Evolutionary conservation across 108 stramenopile species (phyloP), one percentile per base, ranked within the genome.

Genomic region (Mediolabrus comicus): DNA sequence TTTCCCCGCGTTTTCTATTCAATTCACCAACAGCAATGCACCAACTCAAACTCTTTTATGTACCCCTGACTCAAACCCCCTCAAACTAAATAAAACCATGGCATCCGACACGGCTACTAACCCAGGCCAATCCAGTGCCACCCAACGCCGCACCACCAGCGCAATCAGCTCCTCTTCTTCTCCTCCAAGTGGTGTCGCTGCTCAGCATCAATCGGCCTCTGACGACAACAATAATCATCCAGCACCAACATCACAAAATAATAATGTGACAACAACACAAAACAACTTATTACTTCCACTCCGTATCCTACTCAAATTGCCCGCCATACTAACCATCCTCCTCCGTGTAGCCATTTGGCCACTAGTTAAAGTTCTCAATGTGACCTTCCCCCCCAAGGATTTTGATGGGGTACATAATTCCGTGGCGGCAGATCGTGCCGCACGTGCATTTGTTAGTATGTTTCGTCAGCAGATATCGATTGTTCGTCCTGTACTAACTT

Each of bases 321-420:
- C 68, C 29, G 74, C 64, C 5, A 52, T 82, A 11, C 8, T 60
- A 4, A 65, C 77, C 1, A 65, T 82, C 14, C 27, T 82, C 22
- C 32, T 84, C 29, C 83, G 75, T 27, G 72, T 80, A 33, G 13
- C 81, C 4, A 56, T 89, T 6, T 85, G 84, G 79, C 89, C 89
- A 2, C 52, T 84, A 0, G 39, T 73, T 10, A 59, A 72, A 51
- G 8, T 83, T 4, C 33, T 71, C 46, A 72, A 77, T 19, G 9
- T 82, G 2, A 16, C 74, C 14, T 84, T 87, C 58, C 78, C 86
- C 6, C 68, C 82, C 51, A 68, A 72, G 3, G 77, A 83, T 31
- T 86, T 70, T 53, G 91, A 92, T 62, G 91, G 91, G 1, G 55
- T 89, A 13, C 69, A 86, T 16, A 62, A 78, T 26, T 51, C 75